phyloP scores from a whole-genome alignment of 257 asterid species.

The Paulownia fortunei region DNA sequence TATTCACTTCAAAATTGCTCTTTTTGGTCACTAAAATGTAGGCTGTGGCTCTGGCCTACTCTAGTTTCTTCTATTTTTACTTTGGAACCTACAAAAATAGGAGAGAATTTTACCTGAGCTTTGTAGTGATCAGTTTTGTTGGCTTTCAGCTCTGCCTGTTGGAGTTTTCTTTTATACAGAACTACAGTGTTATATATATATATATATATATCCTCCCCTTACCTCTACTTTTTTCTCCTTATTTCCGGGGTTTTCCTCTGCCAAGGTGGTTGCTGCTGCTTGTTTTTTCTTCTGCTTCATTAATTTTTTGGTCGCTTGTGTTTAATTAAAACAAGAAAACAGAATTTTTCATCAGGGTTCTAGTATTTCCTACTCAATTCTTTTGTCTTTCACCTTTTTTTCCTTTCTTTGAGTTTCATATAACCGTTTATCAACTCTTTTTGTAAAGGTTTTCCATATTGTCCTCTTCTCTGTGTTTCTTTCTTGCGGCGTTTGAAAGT shows the following conservation, averaged over 20 bases:
- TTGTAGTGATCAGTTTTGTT: conserved; percentile 27
- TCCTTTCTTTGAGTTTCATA: background rate
- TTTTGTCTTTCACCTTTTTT: background rate
- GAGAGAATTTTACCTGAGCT: background rate
- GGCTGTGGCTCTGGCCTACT: background rate
- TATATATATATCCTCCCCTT: background rate
- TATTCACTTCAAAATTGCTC: background rate
- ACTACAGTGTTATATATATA: conserved; percentile 11
- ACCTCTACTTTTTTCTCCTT: conserved; percentile 22
- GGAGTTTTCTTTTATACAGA: conserved; percentile 22
- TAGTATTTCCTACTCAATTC: background rate
- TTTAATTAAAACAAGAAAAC: background rate
- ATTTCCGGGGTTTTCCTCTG: conserved; percentile 32
- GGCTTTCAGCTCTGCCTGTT: conserved; percentile 26
- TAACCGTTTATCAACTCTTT: background rate
- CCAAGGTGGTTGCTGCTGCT: conserved; percentile 29
- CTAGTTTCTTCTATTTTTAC: background rate
- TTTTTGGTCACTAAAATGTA: background rate
- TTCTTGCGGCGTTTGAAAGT: background rate
- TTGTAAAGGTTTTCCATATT: conserved; percentile 4
- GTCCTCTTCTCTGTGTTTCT: background rate
- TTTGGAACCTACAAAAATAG: background rate
- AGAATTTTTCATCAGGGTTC: background rate
- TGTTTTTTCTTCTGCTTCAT: conserved; percentile 19
- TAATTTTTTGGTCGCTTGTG: conserved; percentile 3